Conservation (phyloP, 257 asterid species). For the Coffea eugenioides region DNA sequence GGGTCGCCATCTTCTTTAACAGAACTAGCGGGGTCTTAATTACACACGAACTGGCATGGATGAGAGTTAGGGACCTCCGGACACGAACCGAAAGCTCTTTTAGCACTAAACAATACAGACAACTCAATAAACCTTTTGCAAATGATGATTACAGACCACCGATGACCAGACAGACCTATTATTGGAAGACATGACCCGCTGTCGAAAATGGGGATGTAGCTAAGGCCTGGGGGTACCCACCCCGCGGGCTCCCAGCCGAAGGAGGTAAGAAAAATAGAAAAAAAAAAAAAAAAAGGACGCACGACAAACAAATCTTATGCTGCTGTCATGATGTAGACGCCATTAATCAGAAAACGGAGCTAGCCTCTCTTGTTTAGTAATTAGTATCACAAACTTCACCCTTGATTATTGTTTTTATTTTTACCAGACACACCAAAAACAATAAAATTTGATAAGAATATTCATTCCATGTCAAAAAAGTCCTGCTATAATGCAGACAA, state of each 20-base stretch:
- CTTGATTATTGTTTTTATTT: too few species aligned
- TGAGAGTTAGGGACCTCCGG: not conserved
- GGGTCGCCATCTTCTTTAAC: not conserved
- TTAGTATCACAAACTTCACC: too few species aligned
- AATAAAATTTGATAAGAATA: too few species aligned
- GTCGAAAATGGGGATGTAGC: not conserved
- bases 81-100: constrained; percentile 5
- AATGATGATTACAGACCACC: not conserved
- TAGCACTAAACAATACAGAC: constrained; percentile 12
- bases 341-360: not conserved
- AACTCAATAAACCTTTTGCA: not conserved
- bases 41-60: not conserved
- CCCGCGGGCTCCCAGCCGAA: not conserved
- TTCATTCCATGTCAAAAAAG: too few species aligned
- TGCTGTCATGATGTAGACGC: too few species aligned
- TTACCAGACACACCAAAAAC: too few species aligned
- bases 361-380: too few species aligned
- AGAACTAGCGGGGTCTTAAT: not conserved
- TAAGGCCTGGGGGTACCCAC: not conserved
- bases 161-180: not conserved
- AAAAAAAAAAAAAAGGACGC: too few species aligned
- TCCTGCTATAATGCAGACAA: too few species aligned
- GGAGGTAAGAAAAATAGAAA: not conserved
- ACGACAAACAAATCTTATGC: too few species aligned
- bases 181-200: not conserved